Evolutionary conservation across 805 yeast species (phyloP).

Genomic region (Cyberlindnera euphorbiae): DNA sequence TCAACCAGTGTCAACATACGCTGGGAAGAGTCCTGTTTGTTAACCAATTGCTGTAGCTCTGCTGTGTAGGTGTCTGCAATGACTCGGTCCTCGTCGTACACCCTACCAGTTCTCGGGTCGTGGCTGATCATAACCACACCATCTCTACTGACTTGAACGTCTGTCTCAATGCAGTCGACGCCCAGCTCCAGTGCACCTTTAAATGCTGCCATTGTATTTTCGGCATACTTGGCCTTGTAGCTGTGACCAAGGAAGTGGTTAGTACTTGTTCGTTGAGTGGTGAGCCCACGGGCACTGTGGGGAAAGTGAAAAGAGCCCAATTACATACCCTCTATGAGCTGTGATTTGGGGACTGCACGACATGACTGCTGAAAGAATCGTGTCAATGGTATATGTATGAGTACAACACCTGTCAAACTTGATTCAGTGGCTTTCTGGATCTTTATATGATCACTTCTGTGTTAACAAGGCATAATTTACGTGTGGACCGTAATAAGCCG

Average conservation of each 20-base stretch:
- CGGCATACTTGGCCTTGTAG: conserved; percentile 36
- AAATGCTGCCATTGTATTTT: conserved; percentile 43
- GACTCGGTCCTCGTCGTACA: conserved; percentile 35
- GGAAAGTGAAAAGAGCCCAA: too few species aligned
- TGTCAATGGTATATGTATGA: too few species aligned
- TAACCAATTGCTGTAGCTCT: conserved; percentile 33
- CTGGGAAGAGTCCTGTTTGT: conserved; percentile 29
- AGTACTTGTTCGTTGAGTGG: too few species aligned
- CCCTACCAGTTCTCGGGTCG: conserved; percentile 45
- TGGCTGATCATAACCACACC: conserved; percentile 52
- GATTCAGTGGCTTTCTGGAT: too few species aligned
- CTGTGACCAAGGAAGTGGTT: conserved; percentile 22
- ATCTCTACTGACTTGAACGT: conserved; percentile 49
- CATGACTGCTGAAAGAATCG: neutral
- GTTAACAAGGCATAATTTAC: too few species aligned
- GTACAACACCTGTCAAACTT: neutral
- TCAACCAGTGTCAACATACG: conserved; percentile 39
- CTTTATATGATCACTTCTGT: too few species aligned
- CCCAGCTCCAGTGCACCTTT: conserved; percentile 43
- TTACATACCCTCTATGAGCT: conserved; percentile 13
- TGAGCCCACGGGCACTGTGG: too few species aligned
- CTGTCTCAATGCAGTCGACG: conserved; percentile 45
- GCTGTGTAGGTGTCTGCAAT: conserved; percentile 34
- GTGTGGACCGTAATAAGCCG: too few species aligned
- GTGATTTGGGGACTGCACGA: neutral